Evolutionary conservation across 2,329 filamentous ascomycete species (phyloP).

Genomic region (Lithohypha guttulata): DNA sequence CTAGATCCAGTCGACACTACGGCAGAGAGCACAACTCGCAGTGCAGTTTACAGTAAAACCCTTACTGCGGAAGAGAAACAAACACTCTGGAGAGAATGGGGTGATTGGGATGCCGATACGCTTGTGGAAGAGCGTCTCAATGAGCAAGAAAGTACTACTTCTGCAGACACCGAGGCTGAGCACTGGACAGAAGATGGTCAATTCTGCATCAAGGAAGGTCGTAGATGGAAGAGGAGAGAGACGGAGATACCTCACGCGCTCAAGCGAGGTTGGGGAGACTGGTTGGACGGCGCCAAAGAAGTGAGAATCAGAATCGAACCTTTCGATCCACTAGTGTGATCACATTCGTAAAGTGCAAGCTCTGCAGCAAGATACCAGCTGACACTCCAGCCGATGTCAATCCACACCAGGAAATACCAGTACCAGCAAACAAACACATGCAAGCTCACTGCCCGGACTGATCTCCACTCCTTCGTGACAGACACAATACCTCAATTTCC

Average conservation of each 20-base stretch:
- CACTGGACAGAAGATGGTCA: slow-evolving; percentile 16
- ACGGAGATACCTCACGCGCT: slow-evolving; percentile 71
- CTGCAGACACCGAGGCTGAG: slow-evolving; percentile 13
- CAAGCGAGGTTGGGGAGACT: slow-evolving; percentile 38
- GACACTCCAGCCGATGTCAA: too few species aligned
- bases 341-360: too few species aligned
- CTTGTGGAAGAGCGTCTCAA: slow-evolving; percentile 42
- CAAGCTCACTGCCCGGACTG: too few species aligned
- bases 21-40: slow-evolving; percentile 11
- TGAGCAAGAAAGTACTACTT: slow-evolving; percentile 27
- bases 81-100: slow-evolving; percentile 40
- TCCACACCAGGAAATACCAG: too few species aligned
- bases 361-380: too few species aligned
- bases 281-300: slow-evolving; percentile 62
- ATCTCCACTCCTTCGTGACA: too few species aligned
- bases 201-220: slow-evolving; percentile 25
- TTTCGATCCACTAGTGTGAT: too few species aligned
- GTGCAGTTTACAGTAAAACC: slow-evolving; percentile 1
- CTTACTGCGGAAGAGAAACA: slow-evolving; percentile 42
- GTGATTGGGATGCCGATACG: slow-evolving; percentile 23
- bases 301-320: slow-evolving; percentile 60
- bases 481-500: too few species aligned
- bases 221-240: slow-evolving; percentile 64
- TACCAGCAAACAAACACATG: too few species aligned
- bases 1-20: slow-evolving; percentile 60